Percentiles rank a stretch among this genome's conserved stretches.
phyloP scores from a whole-genome alignment of 164 flowering plant species.

The Vitis rotundifolia region DNA sequence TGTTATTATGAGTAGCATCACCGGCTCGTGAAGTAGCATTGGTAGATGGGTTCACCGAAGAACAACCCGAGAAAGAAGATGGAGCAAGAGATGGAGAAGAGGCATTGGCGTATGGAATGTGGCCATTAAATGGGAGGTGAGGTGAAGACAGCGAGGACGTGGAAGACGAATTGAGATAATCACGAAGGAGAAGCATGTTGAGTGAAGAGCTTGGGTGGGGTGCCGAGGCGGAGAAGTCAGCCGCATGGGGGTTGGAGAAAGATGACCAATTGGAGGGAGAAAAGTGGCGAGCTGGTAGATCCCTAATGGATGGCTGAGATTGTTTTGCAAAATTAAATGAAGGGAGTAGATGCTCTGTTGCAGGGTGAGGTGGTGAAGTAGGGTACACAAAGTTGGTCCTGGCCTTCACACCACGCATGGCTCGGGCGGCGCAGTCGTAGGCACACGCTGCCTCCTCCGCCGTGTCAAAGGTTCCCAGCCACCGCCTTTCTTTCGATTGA shows the following conservation, averaged over 20 bases:
- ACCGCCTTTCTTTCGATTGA: constrained; percentile 76
- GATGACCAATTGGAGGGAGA: constrained; percentile 15
- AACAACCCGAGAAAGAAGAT: not conserved
- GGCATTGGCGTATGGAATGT: constrained; percentile 4
- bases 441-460: constrained; percentile 97
- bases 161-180: constrained; percentile 27
- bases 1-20: not conserved
- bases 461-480: constrained; percentile 96
- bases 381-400: constrained; percentile 82
- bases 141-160: constrained; percentile 1
- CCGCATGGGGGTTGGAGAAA: not conserved
- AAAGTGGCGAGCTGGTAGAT: not conserved
- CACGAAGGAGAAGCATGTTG: constrained; percentile 42
- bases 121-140: constrained; percentile 5
- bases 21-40: not conserved
- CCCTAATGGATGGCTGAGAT: constrained; percentile 18
- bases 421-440: constrained; percentile 85
- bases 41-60: not conserved
- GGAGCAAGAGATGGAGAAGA: constrained; percentile 3
- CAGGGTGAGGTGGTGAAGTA: constrained; percentile 11
- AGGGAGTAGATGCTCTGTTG: constrained; percentile 10
- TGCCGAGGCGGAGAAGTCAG: constrained; percentile 5
- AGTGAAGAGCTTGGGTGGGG: constrained; percentile 17
- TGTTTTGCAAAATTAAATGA: constrained; percentile 18
- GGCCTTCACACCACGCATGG: constrained; percentile 87